Percentiles rank a stretch among this genome's conserved stretches.
Evolutionary conservation across 345 rosid genomes (phyloP).

Genomic region (Cardamine chenopodiifolia): DNA sequence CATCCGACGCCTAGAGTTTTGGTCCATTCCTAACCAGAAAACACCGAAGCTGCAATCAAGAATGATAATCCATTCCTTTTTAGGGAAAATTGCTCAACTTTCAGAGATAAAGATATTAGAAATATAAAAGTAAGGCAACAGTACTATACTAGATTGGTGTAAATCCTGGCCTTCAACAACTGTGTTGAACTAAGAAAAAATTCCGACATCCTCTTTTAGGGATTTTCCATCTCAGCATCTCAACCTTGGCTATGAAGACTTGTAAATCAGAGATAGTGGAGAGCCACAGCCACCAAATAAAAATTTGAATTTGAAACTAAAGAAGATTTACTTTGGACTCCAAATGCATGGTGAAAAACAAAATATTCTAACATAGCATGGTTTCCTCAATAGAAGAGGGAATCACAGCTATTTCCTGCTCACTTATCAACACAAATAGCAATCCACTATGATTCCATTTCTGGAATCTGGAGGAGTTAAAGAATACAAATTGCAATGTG

Average conservation of each 20-base stretch:
- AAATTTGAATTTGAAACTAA: slow-evolving; percentile 8
- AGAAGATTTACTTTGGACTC: slow-evolving; percentile 1
- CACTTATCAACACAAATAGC: slow-evolving; percentile 14
- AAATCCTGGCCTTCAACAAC: slow-evolving; percentile 38
- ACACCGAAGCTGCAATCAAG: slow-evolving; percentile 71
- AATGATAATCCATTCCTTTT: slow-evolving; percentile 19
- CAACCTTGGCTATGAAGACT: slow-evolving; percentile 36
- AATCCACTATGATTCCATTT: slow-evolving; percentile 14
- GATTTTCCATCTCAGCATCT: slow-evolving; percentile 38
- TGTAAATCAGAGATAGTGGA: slow-evolving; percentile 35
- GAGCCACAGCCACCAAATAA: slow-evolving; percentile 26
- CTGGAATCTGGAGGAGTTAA: slow-evolving; percentile 11
- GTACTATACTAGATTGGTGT: slow-evolving; percentile 37
- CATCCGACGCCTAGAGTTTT: slow-evolving; percentile 72
- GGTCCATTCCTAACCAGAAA: slow-evolving; percentile 93
- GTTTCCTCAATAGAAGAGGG: slow-evolving; percentile 22
- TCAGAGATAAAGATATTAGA: slow-evolving; percentile 26
- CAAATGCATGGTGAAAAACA: slow-evolving; percentile 26
- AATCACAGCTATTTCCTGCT: slow-evolving; percentile 26
- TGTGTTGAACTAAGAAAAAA: slow-evolving; percentile 41
- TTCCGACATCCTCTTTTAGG: slow-evolving; percentile 40
- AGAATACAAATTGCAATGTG: slow-evolving; percentile 14
- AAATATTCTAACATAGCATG: background rate
- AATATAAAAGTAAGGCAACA: slow-evolving; percentile 35
- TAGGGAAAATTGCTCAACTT: slow-evolving; percentile 22